Evolutionary conservation across 2,329 filamentous ascomycete genomes (phyloP), one percentile per base, ranked within the genome.

Genomic region (Cylindrodendrum hubeiense): DNA sequence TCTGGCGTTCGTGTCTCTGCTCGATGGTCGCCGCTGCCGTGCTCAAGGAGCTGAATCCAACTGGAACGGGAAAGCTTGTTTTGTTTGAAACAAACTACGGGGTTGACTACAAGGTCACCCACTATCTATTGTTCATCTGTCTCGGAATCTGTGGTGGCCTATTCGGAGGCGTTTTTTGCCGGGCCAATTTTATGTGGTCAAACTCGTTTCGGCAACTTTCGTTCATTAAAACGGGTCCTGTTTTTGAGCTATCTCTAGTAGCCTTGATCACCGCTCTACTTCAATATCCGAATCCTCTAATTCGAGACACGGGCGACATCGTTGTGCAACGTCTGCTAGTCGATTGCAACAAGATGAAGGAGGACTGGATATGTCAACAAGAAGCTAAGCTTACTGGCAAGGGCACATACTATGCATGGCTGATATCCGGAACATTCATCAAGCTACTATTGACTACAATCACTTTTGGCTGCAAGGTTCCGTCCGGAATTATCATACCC

Each of bases 21-120:
- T 70, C 67, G 0, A 47, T 70, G 1, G 63, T 70, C 0, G 67
- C 67, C 2, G 67, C 67, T 0, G 66, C 66, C 0, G 60, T 69
- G 4, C 60, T 70, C 10, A 70, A 70, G 4, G 43, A 59, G 13
- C 49, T 70, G 3, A 69, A 70, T 1, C 66, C 67, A 2, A 34
- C 67, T 0, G 67, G 67, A 0, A 69, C 67, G 0, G 67, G 67
- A 1, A 70, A 70, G 4, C 58, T 70, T 1, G 67, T 70, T 1
- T 15, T 70, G 0, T 70, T 70, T 12, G 66, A 70, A 43, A 70
- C 67, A 0, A 67, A 70, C n/a, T 70, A 70, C 2, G 66, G 67
- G 0, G 66, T 70, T 12, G 54, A 69, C 43, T 70, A 69, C 21
- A 17, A 67, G 13, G 15, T 52, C 17, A 34, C 65, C 12, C 67